Base-by-base conservation (phyloP, 1,139 yeast genomes). In the Taiozyma onychis region DNA sequence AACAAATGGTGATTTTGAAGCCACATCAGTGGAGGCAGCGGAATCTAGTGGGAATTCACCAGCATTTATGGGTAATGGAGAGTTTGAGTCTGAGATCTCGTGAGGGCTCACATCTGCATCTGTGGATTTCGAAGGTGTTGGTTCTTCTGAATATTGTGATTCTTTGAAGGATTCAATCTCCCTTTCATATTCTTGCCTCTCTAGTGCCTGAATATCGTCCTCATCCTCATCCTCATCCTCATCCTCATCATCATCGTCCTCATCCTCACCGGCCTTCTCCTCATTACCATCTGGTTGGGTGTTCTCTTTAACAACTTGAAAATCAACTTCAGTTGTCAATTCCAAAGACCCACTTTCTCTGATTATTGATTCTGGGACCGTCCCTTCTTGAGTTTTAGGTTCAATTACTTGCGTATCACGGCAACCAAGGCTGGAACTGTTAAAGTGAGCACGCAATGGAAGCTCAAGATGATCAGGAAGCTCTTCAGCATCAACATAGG, bases 111-210 rank as follows among this genome's bases (percentile, higher is more conserved):
- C 6, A 4, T 18, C 41, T 18, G 24, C 6, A 18, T 11, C 24
- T 21, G 14, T 16, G 22, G 41, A 32, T 21, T 43, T 44, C 14
- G 8, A 26, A 10, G 41, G 27, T 34, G 45, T 39, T 39, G 41
- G n/a, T 9, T 9, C 24, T 37, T 16, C 24, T 9, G 14, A 18
- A 9, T 10, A 13, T 14, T 37, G 24, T 18, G 88, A 81, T 52
- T 95, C 81, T 24, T 91, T 79, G 65, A 93, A 85, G 47, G 91
- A 97, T 52, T 87, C 80, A 57, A 85, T 83, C 56, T 91, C 97
- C 11, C 14, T 16, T 18, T 37, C 41, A 7, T 37, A 37, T 26
- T 44, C 46, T 32, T 7, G 44, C 16, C 30, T 44, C 42, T 9
- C 30, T 26, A n/a, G 43, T 16, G 35, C 13, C 10, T 37, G 24